phyloP scores from a whole-genome alignment of 768 basidiomycete species.

The Plicaturopsis crispa region DNA sequence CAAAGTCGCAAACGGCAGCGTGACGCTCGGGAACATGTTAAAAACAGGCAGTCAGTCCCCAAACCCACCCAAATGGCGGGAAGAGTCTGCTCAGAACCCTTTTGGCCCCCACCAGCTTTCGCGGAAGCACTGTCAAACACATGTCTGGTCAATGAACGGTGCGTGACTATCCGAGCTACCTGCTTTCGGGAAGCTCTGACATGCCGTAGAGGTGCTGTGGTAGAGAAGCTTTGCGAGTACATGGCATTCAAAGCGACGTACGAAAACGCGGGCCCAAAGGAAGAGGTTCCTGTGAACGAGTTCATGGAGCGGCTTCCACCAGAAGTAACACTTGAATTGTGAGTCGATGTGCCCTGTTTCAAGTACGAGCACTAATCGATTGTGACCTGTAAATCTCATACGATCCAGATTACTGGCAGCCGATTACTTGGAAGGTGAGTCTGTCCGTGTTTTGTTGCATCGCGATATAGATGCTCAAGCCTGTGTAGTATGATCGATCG shows the following conservation, averaged over 20 bases:
- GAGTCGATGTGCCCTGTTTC: conserved; percentile 22
- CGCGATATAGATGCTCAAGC: no score
- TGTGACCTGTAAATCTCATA: conserved; percentile 20
- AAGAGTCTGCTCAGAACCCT: no score
- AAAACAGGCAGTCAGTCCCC: conserved; percentile 60
- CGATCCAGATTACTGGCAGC: conserved; percentile 37
- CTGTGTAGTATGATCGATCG: no score
- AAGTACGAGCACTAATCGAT: not conserved
- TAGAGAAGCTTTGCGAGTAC: conserved; percentile 87
- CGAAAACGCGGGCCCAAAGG: conserved; percentile 58
- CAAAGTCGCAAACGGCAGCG: conserved; percentile 70
- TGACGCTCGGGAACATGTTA: conserved; percentile 76
- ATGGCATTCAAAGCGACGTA: conserved; percentile 81
- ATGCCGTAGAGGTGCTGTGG: conserved; percentile 49
- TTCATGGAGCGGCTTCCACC: conserved; percentile 78
- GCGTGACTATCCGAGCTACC: conserved; percentile 9
- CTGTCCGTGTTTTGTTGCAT: no score
- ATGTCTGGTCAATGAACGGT: conserved; percentile 70
- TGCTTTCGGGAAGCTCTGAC: not conserved
- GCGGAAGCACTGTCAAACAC: conserved; percentile 66
- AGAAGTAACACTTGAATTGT: conserved; percentile 88
- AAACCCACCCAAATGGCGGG: no score
- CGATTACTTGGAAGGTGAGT: conserved; percentile 65
- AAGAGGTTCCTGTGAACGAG: conserved; percentile 71
- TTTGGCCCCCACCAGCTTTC: no score